These are phyloP conservation scores for Silene conica DNA, from an alignment of 148 eudicot species.

Conservation along the genomic window DNA sequence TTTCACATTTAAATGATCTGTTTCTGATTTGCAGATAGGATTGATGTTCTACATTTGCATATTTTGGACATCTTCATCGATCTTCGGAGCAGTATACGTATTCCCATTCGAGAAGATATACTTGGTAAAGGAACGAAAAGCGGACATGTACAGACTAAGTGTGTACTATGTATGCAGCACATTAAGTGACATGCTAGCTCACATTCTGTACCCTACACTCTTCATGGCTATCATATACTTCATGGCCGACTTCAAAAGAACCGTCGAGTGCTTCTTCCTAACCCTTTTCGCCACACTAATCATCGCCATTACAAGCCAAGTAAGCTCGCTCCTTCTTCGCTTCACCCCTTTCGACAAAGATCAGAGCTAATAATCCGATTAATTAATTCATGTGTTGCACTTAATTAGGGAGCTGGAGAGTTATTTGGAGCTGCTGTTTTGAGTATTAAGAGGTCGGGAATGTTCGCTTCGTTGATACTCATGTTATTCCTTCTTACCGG, in stretches of 20 bases:
- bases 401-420: slow-evolving; percentile 87
- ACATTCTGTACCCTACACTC: slow-evolving; percentile 65
- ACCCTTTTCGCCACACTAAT: slow-evolving; percentile 60
- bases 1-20: neutral
- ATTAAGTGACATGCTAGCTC: slow-evolving; percentile 90
- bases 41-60: slow-evolving; percentile 96
- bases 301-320: slow-evolving; percentile 80
- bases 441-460: slow-evolving; percentile 88
- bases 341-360: neutral
- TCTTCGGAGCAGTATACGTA: slow-evolving; percentile 95
- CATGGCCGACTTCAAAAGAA: slow-evolving; percentile 91
- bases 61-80: slow-evolving; percentile 94
- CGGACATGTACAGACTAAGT: slow-evolving; percentile 96
- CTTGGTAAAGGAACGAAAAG: slow-evolving; percentile 93
- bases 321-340: slow-evolving; percentile 25
- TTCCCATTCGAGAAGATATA: slow-evolving; percentile 90
- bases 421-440: slow-evolving; percentile 88
- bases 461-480: slow-evolving; percentile 70
- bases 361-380: neutral
- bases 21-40: slow-evolving; percentile 53
- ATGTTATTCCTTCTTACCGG: slow-evolving; percentile 99
- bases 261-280: slow-evolving; percentile 55
- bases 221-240: slow-evolving; percentile 84
- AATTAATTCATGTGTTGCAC: neutral
- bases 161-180: slow-evolving; percentile 93